phyloP scores from a whole-genome alignment of 73 alveolate genomes.

The Paramecium primaurelia region DNA sequence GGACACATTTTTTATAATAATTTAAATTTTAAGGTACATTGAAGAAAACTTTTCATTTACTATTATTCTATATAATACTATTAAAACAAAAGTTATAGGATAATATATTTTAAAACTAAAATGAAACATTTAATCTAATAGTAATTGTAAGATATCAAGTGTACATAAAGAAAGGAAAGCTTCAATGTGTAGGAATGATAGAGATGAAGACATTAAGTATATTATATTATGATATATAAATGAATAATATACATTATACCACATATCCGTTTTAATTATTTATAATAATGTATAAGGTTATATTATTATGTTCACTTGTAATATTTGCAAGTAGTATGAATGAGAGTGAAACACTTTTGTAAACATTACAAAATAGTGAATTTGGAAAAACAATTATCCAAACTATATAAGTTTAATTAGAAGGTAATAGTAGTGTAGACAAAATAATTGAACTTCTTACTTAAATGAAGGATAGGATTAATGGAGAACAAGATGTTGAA shows the following conservation, averaged over 20 bases:
- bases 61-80: no score
- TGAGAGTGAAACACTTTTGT: not conserved
- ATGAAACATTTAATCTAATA: no score
- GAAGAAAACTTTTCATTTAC: not conserved
- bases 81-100: not conserved
- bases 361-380: not conserved
- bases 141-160: no score
- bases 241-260: not conserved
- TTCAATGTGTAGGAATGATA: not conserved
- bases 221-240: not conserved
- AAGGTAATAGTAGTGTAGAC: not conserved
- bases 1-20: not conserved
- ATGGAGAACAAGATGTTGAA: not conserved
- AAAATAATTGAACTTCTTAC: not conserved
- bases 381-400: constrained; percentile 1
- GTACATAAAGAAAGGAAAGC: not conserved
- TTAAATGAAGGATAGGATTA: not conserved
- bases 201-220: not conserved
- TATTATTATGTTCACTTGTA: not conserved
- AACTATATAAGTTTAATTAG: not conserved
- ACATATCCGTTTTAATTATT: not conserved
- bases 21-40: not conserved
- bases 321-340: not conserved
- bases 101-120: no score
- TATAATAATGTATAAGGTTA: not conserved